Base-by-base conservation (phyloP, 768 basidiomycete species). In the Podaxis carcinomalis region DNA sequence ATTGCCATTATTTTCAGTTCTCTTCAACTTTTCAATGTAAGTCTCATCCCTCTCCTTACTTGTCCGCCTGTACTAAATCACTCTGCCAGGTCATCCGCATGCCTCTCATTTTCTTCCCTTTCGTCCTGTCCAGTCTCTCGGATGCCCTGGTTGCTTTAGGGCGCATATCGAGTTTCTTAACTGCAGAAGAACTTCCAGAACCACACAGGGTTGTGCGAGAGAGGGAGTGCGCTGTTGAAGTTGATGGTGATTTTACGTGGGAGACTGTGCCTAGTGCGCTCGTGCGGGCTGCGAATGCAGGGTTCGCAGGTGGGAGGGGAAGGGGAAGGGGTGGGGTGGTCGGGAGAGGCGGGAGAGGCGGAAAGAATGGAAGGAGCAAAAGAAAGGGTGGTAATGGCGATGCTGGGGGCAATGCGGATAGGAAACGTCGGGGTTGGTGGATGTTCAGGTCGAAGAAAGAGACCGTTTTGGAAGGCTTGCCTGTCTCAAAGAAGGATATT, bases 21-120 rank as follows among this genome's bases (percentile, higher is more conserved):
- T 5, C 69, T 88, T 21, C 84, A 86, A 62, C 72, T 84, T 28
- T 85, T 87, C 74, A 85, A 85, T 61, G 83, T 83, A 39, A 27
- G 77, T 68, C 7, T 4, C 25, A 16, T 1, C 35, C 21, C 36
- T 56, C 5, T 54, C 21, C 4, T 25, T 9, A 25, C 16, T 57
- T 36, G 21, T 21, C 10, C 23, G 13, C 3, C 4, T 11, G 19
- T 0, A 28, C n/a, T 23, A 21, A 13, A 19, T 35, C 4, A n/a
- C 28, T 10, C 25, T 6, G 23, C 10, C 59, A 86, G 85, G 80
- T 83, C 61, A 81, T 87, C 65, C 82, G 83, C n/a, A 67, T 72
- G 5, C 87, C 87, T 2, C 75, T 89, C 19, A 66, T 80, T n/a
- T 70, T 83, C 56, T 72, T 88, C 57, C 87, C 87, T 0, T 68